phyloP scores from a whole-genome alignment of 1,284 basidiomycete species.

The Marasmius sp. region DNA sequence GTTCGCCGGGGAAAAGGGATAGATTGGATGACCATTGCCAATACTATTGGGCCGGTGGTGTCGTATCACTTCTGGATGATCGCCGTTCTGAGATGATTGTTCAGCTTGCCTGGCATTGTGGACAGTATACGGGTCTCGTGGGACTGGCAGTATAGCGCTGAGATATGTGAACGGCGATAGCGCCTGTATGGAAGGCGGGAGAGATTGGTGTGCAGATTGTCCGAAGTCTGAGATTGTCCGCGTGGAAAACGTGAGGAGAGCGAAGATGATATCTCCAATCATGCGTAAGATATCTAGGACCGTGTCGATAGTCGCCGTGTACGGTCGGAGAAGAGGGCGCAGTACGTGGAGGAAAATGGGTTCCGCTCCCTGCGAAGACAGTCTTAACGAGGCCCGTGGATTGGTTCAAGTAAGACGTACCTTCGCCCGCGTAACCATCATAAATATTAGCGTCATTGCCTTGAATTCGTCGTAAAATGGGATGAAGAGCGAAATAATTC shows the following conservation, averaged over 20 bases:
- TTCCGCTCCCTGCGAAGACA: slow-evolving; percentile 63
- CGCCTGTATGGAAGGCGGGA: slow-evolving; percentile 1
- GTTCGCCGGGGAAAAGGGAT: neutral
- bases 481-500: slow-evolving; percentile 62
- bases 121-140: neutral
- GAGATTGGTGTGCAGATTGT: slow-evolving; percentile 20
- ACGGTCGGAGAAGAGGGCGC: slow-evolving; percentile 12
- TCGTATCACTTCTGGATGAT: neutral
- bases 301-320: slow-evolving; percentile 10
- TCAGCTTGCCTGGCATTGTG: neutral
- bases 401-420: slow-evolving; percentile 40
- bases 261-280: slow-evolving; percentile 55
- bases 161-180: neutral
- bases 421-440: slow-evolving; percentile 70
- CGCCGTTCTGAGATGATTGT: neutral
- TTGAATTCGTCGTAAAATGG: slow-evolving; percentile 82
- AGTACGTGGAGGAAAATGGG: slow-evolving; percentile 14
- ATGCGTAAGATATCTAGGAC: slow-evolving; percentile 8
- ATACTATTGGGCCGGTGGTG: neutral
- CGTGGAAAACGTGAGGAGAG: slow-evolving; percentile 69
- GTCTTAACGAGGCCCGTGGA: slow-evolving; percentile 9
- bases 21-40: neutral
- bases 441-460: slow-evolving; percentile 64
- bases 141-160: neutral
- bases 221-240: slow-evolving; percentile 49